Conservation (phyloP, 2,329 filamentous ascomycete species). For the Aspergillus floridensis region DNA sequence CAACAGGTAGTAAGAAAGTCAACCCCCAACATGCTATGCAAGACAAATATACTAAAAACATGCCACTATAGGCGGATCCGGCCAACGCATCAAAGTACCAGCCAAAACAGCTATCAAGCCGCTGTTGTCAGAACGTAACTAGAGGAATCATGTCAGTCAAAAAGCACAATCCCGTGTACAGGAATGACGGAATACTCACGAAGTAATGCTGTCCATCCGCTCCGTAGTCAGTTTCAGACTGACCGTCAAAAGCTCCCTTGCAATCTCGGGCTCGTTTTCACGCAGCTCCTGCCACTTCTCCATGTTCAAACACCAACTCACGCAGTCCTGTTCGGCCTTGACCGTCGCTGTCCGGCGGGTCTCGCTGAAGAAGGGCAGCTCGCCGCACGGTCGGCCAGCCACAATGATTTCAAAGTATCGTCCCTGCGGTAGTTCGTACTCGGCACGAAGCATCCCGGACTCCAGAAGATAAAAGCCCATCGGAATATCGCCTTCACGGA, state of each 20-base stretch:
- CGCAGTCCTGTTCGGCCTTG: conserved; percentile 73
- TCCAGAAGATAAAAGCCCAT: conserved; percentile 89
- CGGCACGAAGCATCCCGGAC: conserved; percentile 80
- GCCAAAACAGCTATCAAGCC: conserved; percentile 21
- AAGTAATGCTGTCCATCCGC: conserved; percentile 73
- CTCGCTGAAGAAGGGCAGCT: conserved; percentile 93
- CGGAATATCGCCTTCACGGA: conserved; percentile 71
- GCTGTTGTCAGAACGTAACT: conserved; percentile 36
- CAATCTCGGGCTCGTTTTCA: conserved; percentile 69
- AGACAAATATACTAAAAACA: neutral
- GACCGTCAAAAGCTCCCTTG: conserved; percentile 77
- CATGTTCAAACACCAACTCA: conserved; percentile 76
- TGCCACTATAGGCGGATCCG: neutral
- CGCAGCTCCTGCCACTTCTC: conserved; percentile 73
- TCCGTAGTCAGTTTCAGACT: conserved; percentile 93
- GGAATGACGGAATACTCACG: conserved; percentile 41
- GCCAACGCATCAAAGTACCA: neutral
- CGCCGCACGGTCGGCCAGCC: conserved; percentile 90
- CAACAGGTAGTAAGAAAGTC: neutral
- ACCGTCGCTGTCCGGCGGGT: conserved; percentile 85
- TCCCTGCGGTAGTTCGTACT: conserved; percentile 89
- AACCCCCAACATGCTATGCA: conserved; percentile 1
- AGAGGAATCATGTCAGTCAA: conserved; percentile 6
- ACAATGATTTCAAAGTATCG: conserved; percentile 87
- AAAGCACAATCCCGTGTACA: neutral